Conservation (phyloP, 169 alveolate genomes). For the Amoebophrya sp. region DNA sequence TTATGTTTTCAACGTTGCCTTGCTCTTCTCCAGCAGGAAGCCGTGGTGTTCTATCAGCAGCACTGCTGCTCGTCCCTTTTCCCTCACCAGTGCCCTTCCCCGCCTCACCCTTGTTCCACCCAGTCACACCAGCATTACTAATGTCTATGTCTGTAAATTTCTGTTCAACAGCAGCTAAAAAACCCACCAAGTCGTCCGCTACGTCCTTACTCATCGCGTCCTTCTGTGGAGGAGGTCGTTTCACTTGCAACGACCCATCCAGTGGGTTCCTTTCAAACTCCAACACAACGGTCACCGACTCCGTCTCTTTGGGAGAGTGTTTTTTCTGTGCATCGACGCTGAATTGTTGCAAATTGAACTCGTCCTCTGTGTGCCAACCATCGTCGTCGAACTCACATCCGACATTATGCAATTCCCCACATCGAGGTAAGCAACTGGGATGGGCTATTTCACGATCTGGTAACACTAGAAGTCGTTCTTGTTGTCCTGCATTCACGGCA, state of each 20-base stretch:
- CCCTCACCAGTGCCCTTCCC: too few species aligned
- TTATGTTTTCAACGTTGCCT: too few species aligned
- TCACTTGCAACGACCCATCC: not conserved
- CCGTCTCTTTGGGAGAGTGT: not conserved
- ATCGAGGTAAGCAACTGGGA: not conserved
- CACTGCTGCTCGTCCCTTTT: too few species aligned
- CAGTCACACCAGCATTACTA: too few species aligned
- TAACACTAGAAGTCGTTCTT: too few species aligned
- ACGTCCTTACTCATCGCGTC: not conserved
- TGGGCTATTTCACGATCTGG: not conserved
- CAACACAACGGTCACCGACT: not conserved
- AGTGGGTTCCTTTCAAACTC: not conserved
- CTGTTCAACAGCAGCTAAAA: not conserved
- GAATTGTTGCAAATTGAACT: not conserved
- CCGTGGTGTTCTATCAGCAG: too few species aligned
- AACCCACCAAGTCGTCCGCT: not conserved
- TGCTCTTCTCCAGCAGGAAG: too few species aligned
- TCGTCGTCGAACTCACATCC: conserved; percentile 14
- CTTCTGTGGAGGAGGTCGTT: not conserved
- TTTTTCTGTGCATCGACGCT: not conserved
- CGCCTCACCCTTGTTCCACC: too few species aligned
- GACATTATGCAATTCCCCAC: not conserved
- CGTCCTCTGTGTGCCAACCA: conserved; percentile 18
- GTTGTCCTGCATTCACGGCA: not conserved
- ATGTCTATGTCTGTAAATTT: too few species aligned